Evolutionary conservation across 73 alveolate genomes (phyloP).

Genomic region (Urostyla sp.): DNA sequence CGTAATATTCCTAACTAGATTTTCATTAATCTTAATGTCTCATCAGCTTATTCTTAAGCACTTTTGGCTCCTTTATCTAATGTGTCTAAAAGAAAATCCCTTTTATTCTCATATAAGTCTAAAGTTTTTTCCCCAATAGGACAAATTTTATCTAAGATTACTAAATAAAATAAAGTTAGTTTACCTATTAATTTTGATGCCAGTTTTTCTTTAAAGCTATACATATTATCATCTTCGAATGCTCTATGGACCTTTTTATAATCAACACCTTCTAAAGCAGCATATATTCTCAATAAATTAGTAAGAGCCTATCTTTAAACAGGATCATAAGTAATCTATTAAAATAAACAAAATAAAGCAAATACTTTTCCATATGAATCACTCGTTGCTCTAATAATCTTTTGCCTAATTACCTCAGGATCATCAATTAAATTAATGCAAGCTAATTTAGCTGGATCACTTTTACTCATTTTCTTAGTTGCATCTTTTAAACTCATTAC

Average conservation of each 20-base stretch:
- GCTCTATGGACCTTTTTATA: conserved; percentile 41
- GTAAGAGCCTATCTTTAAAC: conserved; percentile 78
- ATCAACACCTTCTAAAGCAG: conserved; percentile 63
- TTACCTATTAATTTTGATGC: conserved; percentile 67
- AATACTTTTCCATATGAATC: conserved; percentile 78
- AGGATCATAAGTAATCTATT: conserved; percentile 41
- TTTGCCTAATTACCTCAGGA: conserved; percentile 72
- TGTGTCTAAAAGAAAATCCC: conserved; percentile 50
- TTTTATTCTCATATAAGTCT: conserved; percentile 47
- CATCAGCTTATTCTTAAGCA: conserved; percentile 53
- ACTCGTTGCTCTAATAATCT: conserved; percentile 83
- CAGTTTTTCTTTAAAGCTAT: conserved; percentile 73
- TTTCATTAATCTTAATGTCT: conserved; percentile 36
- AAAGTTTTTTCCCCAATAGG: conserved; percentile 80
- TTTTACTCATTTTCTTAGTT: conserved; percentile 86
- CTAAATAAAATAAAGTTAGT: background rate
- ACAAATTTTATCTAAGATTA: conserved; percentile 45
- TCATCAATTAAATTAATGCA: conserved; percentile 86
- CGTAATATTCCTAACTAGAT: conserved; percentile 19
- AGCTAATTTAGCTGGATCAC: conserved; percentile 64
- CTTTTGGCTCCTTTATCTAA: conserved; percentile 58
- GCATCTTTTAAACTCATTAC: conserved; percentile 90
- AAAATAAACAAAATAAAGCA: background rate
- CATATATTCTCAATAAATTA: conserved; percentile 77
- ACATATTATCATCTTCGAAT: conserved; percentile 70